phyloP scores from a whole-genome alignment of 371 early-diverging fungal species.

The Mortierella sp. region DNA sequence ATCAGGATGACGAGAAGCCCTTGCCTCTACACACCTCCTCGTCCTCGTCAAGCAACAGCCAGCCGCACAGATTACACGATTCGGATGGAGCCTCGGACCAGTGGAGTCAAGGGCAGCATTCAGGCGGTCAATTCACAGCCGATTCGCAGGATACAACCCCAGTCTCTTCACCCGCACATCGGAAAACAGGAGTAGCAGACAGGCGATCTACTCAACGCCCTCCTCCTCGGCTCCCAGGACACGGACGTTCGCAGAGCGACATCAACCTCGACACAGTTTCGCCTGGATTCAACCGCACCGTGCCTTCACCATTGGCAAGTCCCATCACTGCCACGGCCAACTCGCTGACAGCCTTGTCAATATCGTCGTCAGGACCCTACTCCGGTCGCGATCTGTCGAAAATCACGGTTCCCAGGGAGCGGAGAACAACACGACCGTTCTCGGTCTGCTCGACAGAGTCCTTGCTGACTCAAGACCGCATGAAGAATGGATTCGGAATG shows the following conservation, averaged over 20 bases:
- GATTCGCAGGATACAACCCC: background rate
- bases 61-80: background rate
- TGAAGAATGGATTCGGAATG: background rate
- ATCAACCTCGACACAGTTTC: slow-evolving; percentile 9
- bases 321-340: slow-evolving; percentile 49
- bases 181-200: background rate
- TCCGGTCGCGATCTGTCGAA: slow-evolving; percentile 38
- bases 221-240: slow-evolving; percentile 26
- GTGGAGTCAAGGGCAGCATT: background rate
- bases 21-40: background rate
- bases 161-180: background rate
- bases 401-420: slow-evolving; percentile 40
- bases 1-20: background rate
- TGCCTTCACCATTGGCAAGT: slow-evolving; percentile 43
- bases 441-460: slow-evolving; percentile 28
- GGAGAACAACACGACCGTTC: slow-evolving; percentile 30
- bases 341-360: slow-evolving; percentile 44
- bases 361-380: slow-evolving; percentile 21
- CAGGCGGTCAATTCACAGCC: background rate
- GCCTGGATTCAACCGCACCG: slow-evolving; percentile 8
- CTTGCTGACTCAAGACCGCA: slow-evolving; percentile 20
- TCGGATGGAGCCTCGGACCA: slow-evolving; percentile 6
- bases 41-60: background rate
- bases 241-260: slow-evolving; percentile 13
- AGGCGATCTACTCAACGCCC: background rate